A percentile compares a stretch with the other conserved stretches of the same genome.
These are phyloP conservation scores for Phlegmacium glaucopus DNA, from an alignment of 768 basidiomycete species.

Conservation along the genomic window DNA sequence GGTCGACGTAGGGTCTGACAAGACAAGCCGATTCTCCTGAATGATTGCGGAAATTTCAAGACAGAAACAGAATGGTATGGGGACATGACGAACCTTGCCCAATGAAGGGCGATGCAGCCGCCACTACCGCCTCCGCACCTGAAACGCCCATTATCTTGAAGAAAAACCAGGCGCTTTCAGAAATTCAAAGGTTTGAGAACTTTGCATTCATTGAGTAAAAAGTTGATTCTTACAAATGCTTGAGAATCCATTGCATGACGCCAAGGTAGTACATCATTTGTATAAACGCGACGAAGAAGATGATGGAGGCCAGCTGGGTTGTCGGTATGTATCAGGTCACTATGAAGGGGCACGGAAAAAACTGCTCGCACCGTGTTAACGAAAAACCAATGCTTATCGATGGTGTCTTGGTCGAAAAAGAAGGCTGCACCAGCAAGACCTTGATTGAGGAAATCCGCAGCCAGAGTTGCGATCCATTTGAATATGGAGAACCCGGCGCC, in stretches of 20 bases:
- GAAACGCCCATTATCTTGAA: slow-evolving; percentile 86
- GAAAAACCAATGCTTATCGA: slow-evolving; percentile 79
- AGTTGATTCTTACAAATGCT: slow-evolving; percentile 58
- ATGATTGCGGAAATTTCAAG: slow-evolving; percentile 17
- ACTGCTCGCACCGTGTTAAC: slow-evolving; percentile 59
- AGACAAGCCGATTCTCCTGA: slow-evolving; percentile 76
- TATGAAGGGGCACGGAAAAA: slow-evolving; percentile 2
- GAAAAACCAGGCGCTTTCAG: slow-evolving; percentile 78
- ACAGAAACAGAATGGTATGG: not conserved
- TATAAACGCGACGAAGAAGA: slow-evolving; percentile 92
- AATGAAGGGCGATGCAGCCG: slow-evolving; percentile 86
- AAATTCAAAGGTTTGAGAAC: not conserved
- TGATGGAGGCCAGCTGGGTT: slow-evolving; percentile 65
- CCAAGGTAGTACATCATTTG: slow-evolving; percentile 91
- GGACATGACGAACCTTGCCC: slow-evolving; percentile 54
- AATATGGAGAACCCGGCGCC: slow-evolving; percentile 82
- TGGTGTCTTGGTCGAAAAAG: slow-evolving; percentile 73
- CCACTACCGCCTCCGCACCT: slow-evolving; percentile 89
- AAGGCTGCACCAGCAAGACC: slow-evolving; percentile 70
- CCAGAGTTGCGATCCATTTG: slow-evolving; percentile 76
- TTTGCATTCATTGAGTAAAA: not conserved
- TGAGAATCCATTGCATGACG: slow-evolving; percentile 93
- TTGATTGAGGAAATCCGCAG: slow-evolving; percentile 73
- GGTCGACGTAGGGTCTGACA: slow-evolving; percentile 78
- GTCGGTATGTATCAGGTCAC: slow-evolving; percentile 1